These are phyloP conservation scores for Ogataea neopini DNA, from an alignment of 805 yeast genomes.

Conservation along the genomic window DNA sequence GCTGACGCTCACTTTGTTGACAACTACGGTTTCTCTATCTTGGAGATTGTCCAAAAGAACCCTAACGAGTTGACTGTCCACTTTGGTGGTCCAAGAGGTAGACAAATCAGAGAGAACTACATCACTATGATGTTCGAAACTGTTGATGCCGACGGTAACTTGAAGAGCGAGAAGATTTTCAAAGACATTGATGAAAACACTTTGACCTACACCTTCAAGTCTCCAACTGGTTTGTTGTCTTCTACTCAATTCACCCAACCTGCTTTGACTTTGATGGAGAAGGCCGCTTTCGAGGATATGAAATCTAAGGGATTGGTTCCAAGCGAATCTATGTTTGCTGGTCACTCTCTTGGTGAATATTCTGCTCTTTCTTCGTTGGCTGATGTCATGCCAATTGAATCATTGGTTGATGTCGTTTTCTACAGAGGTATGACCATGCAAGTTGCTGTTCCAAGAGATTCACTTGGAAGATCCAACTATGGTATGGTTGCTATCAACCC, in stretches of 20 bases:
- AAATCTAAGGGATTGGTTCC: conserved; percentile 95
- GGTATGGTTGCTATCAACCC: conserved; percentile 99
- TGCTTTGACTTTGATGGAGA: conserved; percentile 98
- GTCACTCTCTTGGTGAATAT: conserved; percentile 99
- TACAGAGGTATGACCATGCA: conserved; percentile 99
- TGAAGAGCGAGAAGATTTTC: conserved; percentile 92
- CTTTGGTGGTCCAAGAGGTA: conserved; percentile 98
- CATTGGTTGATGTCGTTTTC: conserved; percentile 95
- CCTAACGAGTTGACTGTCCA: conserved; percentile 94
- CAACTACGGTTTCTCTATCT: conserved; percentile 95
- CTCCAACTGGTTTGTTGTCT: conserved; percentile 92
- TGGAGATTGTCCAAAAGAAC: conserved; percentile 92
- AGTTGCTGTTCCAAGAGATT: conserved; percentile 98
- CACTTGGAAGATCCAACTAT: conserved; percentile 91
- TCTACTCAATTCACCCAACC: conserved; percentile 99
- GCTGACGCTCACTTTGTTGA: conserved; percentile 91
- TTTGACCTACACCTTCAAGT: conserved; percentile 81
- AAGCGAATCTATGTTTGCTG: conserved; percentile 91
- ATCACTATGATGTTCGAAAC: conserved; percentile 98
- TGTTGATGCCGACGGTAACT: conserved; percentile 76
- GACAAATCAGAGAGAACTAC: conserved; percentile 91
- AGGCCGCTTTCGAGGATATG: conserved; percentile 98
- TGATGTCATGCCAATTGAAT: conserved; percentile 98
- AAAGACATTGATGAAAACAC: conserved; percentile 83
- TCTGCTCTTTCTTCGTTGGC: conserved; percentile 97